Base-by-base conservation (phyloP, 352 stramenopile species). In the Halophytophthora polymorphica region DNA sequence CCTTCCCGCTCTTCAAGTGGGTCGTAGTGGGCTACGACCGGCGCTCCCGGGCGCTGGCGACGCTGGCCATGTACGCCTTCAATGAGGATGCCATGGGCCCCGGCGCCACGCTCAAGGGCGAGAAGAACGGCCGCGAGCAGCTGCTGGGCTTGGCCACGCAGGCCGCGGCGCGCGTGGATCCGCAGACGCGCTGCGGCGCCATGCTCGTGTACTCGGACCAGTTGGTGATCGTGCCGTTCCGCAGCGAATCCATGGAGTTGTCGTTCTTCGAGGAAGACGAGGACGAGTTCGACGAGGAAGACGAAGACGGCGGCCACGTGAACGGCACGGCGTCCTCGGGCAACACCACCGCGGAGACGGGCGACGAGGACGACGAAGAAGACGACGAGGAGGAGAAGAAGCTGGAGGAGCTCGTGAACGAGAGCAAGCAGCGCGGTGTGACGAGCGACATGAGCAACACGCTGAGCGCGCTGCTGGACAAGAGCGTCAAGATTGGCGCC, bases 151-250 rank as follows among this genome's bases (percentile, higher is more conserved):
- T 88, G 15, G 81, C 61, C 1, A 82, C 79, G 18, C 66, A 73
- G 21, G 62, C 78, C 0, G 49, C 71, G 2, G 76, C 74, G 3
- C 61, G 74, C 25, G 72, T 90, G 15, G 84, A 95, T 42, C 77
- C 84, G 3, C 82, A 93, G 58, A 86, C 77, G 23, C 66, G 84
- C 8, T 95, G 84, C 56, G 77, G 75, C 3, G 81, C 82, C 13
- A 90, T 95, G 78, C 61, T 95, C 21, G 66, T 92, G 29, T 95
- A 95, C 70, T 61, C 61, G 15, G 83, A 92, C 54, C 84, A 95
- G 55, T 54, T 95, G 23, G 79, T 92, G 7, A 58, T 95, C 53
- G 77, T 95, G 34, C 84, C 84, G 3, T 91, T 95, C 47, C 61
- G 79, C 12, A 89, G 76, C 46, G 84, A 81, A 45, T 88, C 79